Evolutionary conservation across 164 flowering plant genomes (phyloP), one percentile per base, ranked within the genome.

Genomic region (Vitis amurensis): DNA sequence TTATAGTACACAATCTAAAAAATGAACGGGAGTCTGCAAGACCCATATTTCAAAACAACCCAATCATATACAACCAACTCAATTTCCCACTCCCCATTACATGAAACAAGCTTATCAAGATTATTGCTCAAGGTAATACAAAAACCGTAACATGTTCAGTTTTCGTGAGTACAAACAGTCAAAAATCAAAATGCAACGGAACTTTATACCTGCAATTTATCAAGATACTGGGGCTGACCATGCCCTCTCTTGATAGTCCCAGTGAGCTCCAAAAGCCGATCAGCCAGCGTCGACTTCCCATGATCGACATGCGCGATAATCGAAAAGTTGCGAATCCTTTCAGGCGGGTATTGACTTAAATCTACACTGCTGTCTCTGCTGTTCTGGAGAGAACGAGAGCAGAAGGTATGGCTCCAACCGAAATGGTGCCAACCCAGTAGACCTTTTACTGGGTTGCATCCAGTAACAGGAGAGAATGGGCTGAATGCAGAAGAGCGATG

Each of bases 191-290:
- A 8, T 11, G 0, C 0, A 30, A 3, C 44, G 44, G 44, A 37
- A 37, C 44, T 3, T 37, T 37, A 49, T 59, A 93, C 99, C 99
- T 93, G 98, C 81, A 93, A 76, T 68, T 93, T 95, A 73, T 95
- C 98, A 9, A 95, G 94, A 75, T 93, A 93, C 82, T 95, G 98
- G 51, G 98, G 98, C 88, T 95, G 98, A 30, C 99, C 99, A 74
- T 73, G 94, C 11, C 99, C 99, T 55, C 72, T 87, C 77, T 80
- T 89, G 74, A 95, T 93, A 37, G 99, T 95, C 13, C 93, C 97
- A 16, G 99, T 95, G 70, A 93, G 91, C 88, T 95, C 99, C 84
- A 95, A 73, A 64, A 95, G 90, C 71, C 98, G 76, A 71, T 95
- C 99, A 56, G 99, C 98, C 5, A 93, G 85, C 3, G 99, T 95